Percentiles rank a stretch among this genome's conserved stretches.
phyloP scores from a whole-genome alignment of 306 rosid species.

The Abrus precatorius region DNA sequence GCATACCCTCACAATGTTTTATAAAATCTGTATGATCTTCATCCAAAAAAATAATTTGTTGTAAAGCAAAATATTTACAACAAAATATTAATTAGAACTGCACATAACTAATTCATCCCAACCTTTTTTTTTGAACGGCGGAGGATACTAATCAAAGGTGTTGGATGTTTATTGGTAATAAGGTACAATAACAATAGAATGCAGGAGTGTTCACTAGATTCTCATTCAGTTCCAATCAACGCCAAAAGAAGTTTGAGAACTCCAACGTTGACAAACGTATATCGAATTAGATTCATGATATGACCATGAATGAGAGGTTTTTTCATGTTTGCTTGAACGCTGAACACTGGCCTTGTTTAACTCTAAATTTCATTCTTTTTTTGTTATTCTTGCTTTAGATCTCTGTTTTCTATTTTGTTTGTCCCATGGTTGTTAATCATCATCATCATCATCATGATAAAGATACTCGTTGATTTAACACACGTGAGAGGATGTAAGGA shows the following conservation, averaged over 20 bases:
- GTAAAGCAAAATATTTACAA: neutral
- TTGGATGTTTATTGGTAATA: neutral
- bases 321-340: neutral
- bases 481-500: too few species aligned
- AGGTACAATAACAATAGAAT: neutral
- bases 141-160: neutral
- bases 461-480: too few species aligned
- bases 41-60: neutral
- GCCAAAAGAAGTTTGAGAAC: neutral
- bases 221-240: neutral
- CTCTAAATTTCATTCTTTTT: neutral
- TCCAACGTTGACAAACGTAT: neutral
- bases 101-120: neutral
- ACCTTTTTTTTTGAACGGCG: neutral
- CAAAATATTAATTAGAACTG: neutral
- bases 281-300: neutral
- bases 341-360: neutral
- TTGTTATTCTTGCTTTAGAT: too few species aligned
- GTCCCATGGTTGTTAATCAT: too few species aligned
- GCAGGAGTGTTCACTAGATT: neutral
- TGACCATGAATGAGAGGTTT: neutral
- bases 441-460: too few species aligned
- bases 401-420: too few species aligned
- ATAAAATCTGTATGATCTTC: neutral
- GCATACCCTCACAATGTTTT: neutral